Conservation (phyloP, 495 filamentous ascomycete species). For the Penicillium canescens region DNA sequence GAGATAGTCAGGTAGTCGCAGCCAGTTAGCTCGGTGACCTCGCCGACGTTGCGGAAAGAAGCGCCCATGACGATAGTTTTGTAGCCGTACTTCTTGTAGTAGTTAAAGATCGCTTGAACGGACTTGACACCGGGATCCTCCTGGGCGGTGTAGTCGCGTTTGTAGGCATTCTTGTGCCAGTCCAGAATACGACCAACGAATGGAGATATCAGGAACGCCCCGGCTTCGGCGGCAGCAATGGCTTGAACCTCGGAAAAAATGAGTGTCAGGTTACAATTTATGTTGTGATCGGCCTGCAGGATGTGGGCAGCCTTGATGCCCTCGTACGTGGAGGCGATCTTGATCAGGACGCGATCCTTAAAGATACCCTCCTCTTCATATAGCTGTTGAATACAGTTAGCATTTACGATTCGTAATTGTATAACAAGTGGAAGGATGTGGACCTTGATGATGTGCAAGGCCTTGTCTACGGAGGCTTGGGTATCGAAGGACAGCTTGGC, state of each 20-base stretch:
- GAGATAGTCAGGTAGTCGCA: conserved; percentile 99
- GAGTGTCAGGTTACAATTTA: conserved; percentile 98
- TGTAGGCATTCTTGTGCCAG: conserved; percentile 96
- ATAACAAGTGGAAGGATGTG: too few species aligned
- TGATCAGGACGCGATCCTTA: conserved; percentile 81
- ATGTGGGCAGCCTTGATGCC: conserved; percentile 96
- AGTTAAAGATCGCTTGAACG: conserved; percentile 97
- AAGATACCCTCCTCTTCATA: conserved; percentile 88
- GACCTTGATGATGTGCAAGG: conserved; percentile 95
- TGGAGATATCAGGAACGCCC: conserved; percentile 97
- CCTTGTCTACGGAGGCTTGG: conserved; percentile 90
- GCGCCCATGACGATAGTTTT: conserved; percentile 99
- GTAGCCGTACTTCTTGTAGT: conserved; percentile 99
- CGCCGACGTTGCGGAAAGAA: conserved; percentile 91
- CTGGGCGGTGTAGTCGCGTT: conserved; percentile 83
- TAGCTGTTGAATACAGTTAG: too few species aligned
- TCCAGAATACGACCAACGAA: conserved; percentile 99
- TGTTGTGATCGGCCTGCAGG: conserved; percentile 86
- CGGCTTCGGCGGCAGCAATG: conserved; percentile 94
- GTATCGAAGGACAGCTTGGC: conserved; percentile 95
- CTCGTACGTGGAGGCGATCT: conserved; percentile 70
- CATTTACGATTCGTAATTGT: too few species aligned
- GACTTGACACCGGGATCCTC: conserved; percentile 97
- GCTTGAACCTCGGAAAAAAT: conserved; percentile 98
- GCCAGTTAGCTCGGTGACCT: conserved; percentile 96